Conservation (phyloP, 257 asterid species). For the Catharanthus roseus region DNA sequence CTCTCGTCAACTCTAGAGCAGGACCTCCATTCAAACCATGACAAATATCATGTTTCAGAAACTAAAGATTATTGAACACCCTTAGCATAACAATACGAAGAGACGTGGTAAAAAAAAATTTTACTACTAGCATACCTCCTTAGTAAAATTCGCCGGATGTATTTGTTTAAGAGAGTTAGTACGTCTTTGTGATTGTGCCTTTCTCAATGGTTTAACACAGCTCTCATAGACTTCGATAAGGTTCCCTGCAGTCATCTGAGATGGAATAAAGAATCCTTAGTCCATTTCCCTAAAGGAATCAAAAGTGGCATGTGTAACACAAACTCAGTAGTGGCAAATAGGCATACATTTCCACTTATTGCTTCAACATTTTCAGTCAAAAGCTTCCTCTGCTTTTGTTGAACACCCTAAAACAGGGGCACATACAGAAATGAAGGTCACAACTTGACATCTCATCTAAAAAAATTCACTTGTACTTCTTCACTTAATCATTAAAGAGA, state of each 20-base stretch:
- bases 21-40: background rate
- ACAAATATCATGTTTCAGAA: background rate
- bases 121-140: slow-evolving; percentile 46
- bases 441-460: slow-evolving; percentile 1
- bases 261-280: slow-evolving; percentile 19
- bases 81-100: background rate
- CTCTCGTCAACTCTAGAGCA: background rate
- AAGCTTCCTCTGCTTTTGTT: slow-evolving; percentile 28
- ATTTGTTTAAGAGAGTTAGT: slow-evolving; percentile 54
- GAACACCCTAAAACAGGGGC: slow-evolving; percentile 12
- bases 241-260: slow-evolving; percentile 63
- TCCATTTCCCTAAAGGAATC: background rate
- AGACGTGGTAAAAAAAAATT: background rate
- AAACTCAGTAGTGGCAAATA: background rate
- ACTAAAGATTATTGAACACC: background rate
- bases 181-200: slow-evolving; percentile 58
- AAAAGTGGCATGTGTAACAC: background rate
- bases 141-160: slow-evolving; percentile 66
- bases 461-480: background rate
- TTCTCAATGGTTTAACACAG: slow-evolving; percentile 53
- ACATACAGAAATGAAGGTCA: slow-evolving; percentile 17
- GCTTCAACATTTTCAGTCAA: slow-evolving; percentile 31
- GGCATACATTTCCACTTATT: slow-evolving; percentile 40
- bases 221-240: slow-evolving; percentile 63
- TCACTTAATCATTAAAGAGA: background rate